Conservation (phyloP, 148 eudicot species). For the Chenopodium formosanum region DNA sequence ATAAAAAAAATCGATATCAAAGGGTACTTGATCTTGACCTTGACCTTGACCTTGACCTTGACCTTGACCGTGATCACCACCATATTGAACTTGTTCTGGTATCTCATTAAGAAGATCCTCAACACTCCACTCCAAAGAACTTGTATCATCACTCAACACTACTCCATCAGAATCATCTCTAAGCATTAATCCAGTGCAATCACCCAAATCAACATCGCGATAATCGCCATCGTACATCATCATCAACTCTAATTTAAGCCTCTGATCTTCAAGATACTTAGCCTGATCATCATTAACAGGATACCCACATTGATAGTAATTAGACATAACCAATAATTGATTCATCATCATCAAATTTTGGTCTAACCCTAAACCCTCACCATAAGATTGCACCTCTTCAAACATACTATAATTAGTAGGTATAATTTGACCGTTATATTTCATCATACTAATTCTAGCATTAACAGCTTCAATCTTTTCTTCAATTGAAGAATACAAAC, state of each 20-base stretch:
- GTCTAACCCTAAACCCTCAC: neutral
- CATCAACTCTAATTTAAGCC: neutral
- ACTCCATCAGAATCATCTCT: too few species aligned
- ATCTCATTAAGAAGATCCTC: too few species aligned
- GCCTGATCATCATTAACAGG: neutral
- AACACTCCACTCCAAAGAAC: too few species aligned
- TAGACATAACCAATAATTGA: neutral
- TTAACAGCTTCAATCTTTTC: constrained; percentile 8
- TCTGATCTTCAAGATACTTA: constrained; percentile 2
- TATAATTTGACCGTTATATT: neutral
- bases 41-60: too few species aligned
- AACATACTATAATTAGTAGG: too few species aligned
- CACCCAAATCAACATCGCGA: neutral
- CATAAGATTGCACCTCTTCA: constrained; percentile 3
- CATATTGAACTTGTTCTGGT: too few species aligned
- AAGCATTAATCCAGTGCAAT: neutral
- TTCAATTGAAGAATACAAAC: neutral
- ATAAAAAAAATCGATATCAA: too few species aligned
- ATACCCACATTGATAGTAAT: too few species aligned
- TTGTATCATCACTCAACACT: too few species aligned
- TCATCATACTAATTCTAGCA: constrained; percentile 9
- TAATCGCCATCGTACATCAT: neutral
- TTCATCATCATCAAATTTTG: too few species aligned
- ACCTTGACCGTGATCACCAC: too few species aligned
- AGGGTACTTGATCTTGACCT: too few species aligned